These are phyloP conservation scores for Jatropha curcas DNA, from an alignment of 345 rosid species.

Conservation along the genomic window DNA sequence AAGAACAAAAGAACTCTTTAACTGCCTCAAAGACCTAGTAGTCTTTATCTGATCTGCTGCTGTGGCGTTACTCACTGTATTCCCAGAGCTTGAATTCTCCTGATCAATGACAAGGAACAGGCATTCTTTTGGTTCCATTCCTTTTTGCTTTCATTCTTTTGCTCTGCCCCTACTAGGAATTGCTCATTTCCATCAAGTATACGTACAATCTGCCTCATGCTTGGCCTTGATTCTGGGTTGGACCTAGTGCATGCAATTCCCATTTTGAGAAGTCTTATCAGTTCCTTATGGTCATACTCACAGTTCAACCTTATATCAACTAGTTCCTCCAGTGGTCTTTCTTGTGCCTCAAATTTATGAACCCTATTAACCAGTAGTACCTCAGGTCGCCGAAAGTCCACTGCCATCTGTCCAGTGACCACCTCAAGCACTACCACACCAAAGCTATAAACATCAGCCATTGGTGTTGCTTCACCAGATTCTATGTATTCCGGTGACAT, in stretches of 20 bases:
- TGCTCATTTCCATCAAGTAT: constrained; percentile 80
- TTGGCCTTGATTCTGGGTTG: constrained; percentile 68
- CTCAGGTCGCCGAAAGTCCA: constrained; percentile 74
- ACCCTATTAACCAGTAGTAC: constrained; percentile 63
- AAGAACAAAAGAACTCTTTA: constrained; percentile 4
- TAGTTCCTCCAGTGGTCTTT: constrained; percentile 49
- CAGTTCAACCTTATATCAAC: constrained; percentile 55
- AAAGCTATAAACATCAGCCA: constrained; percentile 86
- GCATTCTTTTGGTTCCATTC: constrained; percentile 68
- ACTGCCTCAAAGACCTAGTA: constrained; percentile 3
- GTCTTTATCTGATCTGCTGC: constrained; percentile 7
- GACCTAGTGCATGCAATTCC: constrained; percentile 86
- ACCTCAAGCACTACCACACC: constrained; percentile 88
- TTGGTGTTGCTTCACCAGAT: constrained; percentile 78
- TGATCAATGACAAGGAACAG: constrained; percentile 59
- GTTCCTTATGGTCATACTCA: constrained; percentile 47
- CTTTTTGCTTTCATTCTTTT: constrained; percentile 48
- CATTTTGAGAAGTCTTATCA: constrained; percentile 55
- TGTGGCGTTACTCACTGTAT: constrained; percentile 49
- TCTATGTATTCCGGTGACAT: constrained; percentile 94
- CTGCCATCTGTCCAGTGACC: constrained; percentile 85
- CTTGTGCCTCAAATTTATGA: constrained; percentile 49
- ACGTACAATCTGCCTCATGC: constrained; percentile 76
- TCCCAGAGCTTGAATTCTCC: constrained; percentile 81
- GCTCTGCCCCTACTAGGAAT: constrained; percentile 35